These are phyloP conservation scores for Acanthamoeba triangularis DNA, from an alignment of 208 protist species.

Conservation along the genomic window DNA sequence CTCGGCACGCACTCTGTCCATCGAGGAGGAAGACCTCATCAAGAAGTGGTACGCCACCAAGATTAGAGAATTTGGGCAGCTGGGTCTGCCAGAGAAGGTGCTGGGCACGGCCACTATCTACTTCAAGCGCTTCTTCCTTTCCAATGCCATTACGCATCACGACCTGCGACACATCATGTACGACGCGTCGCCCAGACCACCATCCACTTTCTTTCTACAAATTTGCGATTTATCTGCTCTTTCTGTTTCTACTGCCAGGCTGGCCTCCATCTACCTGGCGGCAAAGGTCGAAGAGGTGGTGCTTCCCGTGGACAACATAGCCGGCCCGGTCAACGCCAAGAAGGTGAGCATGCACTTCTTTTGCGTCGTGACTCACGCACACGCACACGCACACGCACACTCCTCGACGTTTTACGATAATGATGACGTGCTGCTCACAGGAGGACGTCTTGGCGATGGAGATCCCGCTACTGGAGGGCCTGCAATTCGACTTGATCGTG, in stretches of 20 bases:
- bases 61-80: conserved; percentile 8
- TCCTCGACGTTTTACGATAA: no score
- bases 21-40: conserved; percentile 35
- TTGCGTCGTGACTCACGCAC: neutral
- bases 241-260: neutral
- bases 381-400: no score
- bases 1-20: neutral
- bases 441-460: conserved; percentile 20
- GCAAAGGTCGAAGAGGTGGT: conserved; percentile 51
- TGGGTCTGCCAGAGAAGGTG: conserved; percentile 38
- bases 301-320: neutral
- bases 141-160: conserved; percentile 34
- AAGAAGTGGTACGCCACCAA: conserved; percentile 15
- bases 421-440: no score
- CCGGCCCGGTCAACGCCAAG: neutral
- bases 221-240: neutral
- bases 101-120: conserved; percentile 39
- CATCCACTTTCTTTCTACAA: neutral
- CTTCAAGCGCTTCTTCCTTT: conserved; percentile 57
- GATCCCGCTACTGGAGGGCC: conserved; percentile 34
- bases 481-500: conserved; percentile 50
- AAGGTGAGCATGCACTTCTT: neutral
- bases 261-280: conserved; percentile 31
- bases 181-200: neutral
- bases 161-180: conserved; percentile 54